Evolutionary conservation across 352 stramenopile genomes (phyloP).

Genomic region (Aphanomyces stellatus): DNA sequence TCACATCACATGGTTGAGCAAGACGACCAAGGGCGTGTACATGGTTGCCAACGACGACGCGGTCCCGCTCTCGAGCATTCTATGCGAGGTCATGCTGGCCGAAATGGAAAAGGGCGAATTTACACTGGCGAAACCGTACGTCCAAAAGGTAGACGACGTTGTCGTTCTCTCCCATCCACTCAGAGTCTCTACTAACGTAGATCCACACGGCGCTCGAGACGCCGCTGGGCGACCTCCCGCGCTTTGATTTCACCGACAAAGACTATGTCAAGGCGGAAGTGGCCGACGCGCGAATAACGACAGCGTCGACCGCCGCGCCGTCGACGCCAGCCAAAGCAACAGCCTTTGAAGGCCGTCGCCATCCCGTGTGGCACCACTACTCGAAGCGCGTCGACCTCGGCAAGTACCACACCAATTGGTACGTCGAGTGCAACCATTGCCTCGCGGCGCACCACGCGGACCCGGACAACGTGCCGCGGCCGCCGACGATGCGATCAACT

Average conservation of each 20-base stretch:
- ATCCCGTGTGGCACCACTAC: slow-evolving; percentile 8
- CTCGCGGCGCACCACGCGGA: background rate
- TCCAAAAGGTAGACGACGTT: background rate
- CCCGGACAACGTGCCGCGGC: background rate
- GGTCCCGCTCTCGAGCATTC: background rate
- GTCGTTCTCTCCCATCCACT: too few species aligned
- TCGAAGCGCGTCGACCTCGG: slow-evolving; percentile 11
- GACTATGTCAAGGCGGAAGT: background rate
- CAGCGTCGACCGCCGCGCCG: background rate
- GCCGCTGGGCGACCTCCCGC: background rate
- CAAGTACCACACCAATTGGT: slow-evolving; percentile 15
- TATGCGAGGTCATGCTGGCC: background rate
- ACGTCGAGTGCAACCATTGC: slow-evolving; percentile 16
- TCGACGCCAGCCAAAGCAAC: background rate
- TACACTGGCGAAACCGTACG: background rate
- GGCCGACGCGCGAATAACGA: background rate
- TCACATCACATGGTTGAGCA: slow-evolving; percentile 4
- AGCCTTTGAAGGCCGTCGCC: background rate
- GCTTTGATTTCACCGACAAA: background rate
- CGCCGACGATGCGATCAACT: slow-evolving; percentile 2
- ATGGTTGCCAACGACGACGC: slow-evolving; percentile 13
- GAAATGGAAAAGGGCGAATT: slow-evolving; percentile 1
- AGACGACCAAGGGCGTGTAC: background rate
- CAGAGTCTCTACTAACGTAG: background rate
- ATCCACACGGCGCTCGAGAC: background rate